Percentiles rank a stretch among this genome's conserved stretches.
phyloP scores from a whole-genome alignment of 2,329 filamentous ascomycete genomes.

The Penicillium sclerotigenum region DNA sequence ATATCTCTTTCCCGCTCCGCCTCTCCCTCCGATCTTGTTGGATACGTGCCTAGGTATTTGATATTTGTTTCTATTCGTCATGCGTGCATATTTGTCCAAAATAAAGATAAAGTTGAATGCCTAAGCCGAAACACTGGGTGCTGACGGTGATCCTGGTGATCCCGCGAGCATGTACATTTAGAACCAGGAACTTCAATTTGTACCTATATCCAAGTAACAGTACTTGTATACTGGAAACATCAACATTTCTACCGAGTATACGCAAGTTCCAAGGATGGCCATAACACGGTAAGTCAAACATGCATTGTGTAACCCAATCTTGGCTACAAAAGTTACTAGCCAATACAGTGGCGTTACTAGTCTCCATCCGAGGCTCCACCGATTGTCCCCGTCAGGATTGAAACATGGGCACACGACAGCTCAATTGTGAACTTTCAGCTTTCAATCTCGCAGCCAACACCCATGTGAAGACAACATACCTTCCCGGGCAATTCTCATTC shows the following conservation, averaged over 20 bases:
- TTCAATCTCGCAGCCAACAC: background rate
- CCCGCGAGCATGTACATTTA: background rate
- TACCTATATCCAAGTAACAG: background rate
- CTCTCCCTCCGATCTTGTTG: background rate
- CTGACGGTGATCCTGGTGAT: background rate
- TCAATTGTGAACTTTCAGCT: background rate
- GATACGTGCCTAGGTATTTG: too few species aligned
- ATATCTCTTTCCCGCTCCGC: background rate
- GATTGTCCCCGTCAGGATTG: background rate
- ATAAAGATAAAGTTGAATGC: background rate
- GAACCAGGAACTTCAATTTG: background rate
- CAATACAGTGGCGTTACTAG: slow-evolving; percentile 1
- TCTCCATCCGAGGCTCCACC: background rate
- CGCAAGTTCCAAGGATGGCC: background rate
- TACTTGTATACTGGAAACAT: background rate
- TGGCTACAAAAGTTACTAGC: background rate
- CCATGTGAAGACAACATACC: background rate
- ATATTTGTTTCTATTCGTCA: background rate
- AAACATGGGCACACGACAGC: background rate
- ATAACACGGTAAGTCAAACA: background rate
- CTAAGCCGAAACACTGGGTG: background rate
- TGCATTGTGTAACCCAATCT: background rate
- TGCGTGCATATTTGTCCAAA: background rate
- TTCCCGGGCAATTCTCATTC: background rate
- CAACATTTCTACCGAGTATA: background rate